Conservation (phyloP, 2,329 filamentous ascomycete genomes). For the Cercospora beticola region DNA sequence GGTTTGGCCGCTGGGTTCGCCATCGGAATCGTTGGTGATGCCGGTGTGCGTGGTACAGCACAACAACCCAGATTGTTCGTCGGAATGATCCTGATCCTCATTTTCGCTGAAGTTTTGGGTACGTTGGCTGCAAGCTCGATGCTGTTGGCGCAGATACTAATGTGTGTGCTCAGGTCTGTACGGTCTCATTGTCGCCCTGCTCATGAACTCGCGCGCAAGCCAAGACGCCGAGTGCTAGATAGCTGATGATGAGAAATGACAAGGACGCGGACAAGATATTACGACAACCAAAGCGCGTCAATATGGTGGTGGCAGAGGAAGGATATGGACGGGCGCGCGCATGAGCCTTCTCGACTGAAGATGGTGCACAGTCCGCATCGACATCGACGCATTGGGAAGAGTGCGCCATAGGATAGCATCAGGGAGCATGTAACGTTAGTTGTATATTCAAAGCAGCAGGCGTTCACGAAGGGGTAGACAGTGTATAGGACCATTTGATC, state of each 20-base stretch:
- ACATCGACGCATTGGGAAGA: slow-evolving; percentile 12
- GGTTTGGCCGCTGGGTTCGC: slow-evolving; percentile 47
- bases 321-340: not conserved
- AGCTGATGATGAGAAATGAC: slow-evolving; percentile 42
- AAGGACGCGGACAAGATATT: slow-evolving; percentile 45
- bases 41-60: slow-evolving; percentile 82
- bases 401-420: slow-evolving; percentile 14
- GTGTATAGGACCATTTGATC: slow-evolving; percentile 14
- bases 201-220: slow-evolving; percentile 93
- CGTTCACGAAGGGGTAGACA: slow-evolving; percentile 23
- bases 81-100: slow-evolving; percentile 98
- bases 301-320: not conserved
- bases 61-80: slow-evolving; percentile 86
- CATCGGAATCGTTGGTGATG: slow-evolving; percentile 66
- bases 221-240: slow-evolving; percentile 60
- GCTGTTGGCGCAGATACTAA: slow-evolving; percentile 15
- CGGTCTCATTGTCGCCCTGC: slow-evolving; percentile 94
- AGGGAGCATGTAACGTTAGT: slow-evolving; percentile 28
- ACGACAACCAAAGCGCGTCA: slow-evolving; percentile 28
- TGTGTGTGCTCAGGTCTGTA: slow-evolving; percentile 72
- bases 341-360: not conserved
- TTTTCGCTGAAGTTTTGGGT: slow-evolving; percentile 99
- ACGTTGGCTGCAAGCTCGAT: slow-evolving; percentile 41
- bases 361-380: slow-evolving; percentile 8
- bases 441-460: slow-evolving; percentile 29